Evolutionary conservation across 352 stramenopile genomes (phyloP).

Genomic region (Pilasporangium apinafurcum): DNA sequence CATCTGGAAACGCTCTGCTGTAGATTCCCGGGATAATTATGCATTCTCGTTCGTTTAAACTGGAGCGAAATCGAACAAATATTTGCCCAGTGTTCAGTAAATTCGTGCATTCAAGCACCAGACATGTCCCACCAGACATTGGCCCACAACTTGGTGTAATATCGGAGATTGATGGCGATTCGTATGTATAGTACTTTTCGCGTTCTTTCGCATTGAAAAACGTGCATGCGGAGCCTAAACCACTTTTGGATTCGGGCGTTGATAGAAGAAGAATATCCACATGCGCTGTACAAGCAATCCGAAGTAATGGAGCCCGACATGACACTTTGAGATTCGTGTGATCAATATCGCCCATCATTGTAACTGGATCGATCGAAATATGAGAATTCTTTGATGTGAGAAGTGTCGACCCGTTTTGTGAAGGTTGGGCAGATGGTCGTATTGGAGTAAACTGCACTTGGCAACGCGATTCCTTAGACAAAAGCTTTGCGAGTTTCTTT

Average conservation of each 20-base stretch:
- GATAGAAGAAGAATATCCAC: constrained; percentile 43
- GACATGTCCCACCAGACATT: constrained; percentile 33
- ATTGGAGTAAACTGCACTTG: constrained; percentile 52
- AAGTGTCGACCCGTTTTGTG: constrained; percentile 9
- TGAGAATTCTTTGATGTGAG: no score
- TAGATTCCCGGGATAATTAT: constrained; percentile 48
- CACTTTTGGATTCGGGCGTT: constrained; percentile 9
- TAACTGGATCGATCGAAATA: constrained; percentile 33
- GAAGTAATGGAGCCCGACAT: constrained; percentile 49
- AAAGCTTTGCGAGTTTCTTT: constrained; percentile 38
- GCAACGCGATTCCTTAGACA: constrained; percentile 43
- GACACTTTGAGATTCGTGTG: constrained; percentile 29
- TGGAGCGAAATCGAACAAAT: constrained; percentile 68
- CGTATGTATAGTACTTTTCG: constrained; percentile 62
- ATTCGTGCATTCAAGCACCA: constrained; percentile 56
- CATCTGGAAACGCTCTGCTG: constrained; percentile 51
- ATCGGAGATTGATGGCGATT: constrained; percentile 58
- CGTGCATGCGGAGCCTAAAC: constrained; percentile 4
- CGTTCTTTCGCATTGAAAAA: constrained; percentile 36
- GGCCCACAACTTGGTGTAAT: constrained; percentile 55
- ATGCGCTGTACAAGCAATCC: constrained; percentile 22
- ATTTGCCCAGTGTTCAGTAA: constrained; percentile 71
- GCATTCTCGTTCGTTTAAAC: constrained; percentile 51
- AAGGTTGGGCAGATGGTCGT: constrained; percentile 3
- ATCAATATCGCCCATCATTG: constrained; percentile 44